Evolutionary conservation across 2,329 filamentous ascomycete genomes (phyloP).

Genomic region (Nemania sp.): DNA sequence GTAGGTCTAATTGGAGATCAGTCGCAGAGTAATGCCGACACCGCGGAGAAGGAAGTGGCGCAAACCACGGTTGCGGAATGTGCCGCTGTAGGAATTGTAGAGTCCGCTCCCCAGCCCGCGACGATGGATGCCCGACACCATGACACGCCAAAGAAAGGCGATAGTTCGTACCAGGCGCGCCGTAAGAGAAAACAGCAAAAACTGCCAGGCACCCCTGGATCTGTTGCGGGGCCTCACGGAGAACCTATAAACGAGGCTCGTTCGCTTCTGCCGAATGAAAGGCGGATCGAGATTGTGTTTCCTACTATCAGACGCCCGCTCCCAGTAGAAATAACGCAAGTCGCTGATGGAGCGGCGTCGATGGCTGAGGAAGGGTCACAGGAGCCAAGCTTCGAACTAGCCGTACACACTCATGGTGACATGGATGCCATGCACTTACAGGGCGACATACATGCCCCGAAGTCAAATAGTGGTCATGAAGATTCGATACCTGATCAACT

Average conservation of each 20-base stretch:
- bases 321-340: neutral
- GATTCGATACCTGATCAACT: neutral
- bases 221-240: neutral
- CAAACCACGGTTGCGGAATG: neutral
- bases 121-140: no score
- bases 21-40: neutral
- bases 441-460: neutral
- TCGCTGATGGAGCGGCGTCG: neutral
- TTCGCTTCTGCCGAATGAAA: constrained; percentile 13
- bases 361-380: neutral
- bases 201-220: neutral
- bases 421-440: neutral
- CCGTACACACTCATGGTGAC: neutral
- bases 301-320: constrained; percentile 11
- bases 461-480: neutral
- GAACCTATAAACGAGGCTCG: neutral
- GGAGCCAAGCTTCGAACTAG: neutral
- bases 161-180: no score
- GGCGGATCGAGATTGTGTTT: constrained; percentile 25
- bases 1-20: neutral
- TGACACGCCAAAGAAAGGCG: no score
- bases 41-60: neutral
- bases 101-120: no score
- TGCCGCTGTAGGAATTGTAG: neutral
- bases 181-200: constrained; percentile 10